These are phyloP conservation scores for Aspergillus oerlinghausenensis DNA, from an alignment of 2,329 filamentous ascomycete genomes.

Conservation along the genomic window DNA sequence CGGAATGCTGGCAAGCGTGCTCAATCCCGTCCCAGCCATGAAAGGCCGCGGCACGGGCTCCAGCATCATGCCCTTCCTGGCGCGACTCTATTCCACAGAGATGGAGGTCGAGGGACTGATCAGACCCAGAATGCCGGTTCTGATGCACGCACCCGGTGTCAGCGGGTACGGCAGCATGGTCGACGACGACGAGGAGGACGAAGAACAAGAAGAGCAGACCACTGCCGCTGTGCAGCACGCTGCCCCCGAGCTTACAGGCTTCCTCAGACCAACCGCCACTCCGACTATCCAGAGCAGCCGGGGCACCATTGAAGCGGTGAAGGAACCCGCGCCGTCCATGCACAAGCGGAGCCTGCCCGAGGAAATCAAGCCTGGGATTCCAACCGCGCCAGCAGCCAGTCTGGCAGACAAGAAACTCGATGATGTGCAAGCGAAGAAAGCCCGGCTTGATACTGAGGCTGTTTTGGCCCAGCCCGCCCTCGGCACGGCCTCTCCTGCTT, in stretches of 20 bases:
- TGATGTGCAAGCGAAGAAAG: slow-evolving; percentile 25
- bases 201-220: slow-evolving; percentile 25
- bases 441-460: slow-evolving; percentile 24
- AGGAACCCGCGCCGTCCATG: slow-evolving; percentile 8
- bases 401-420: slow-evolving; percentile 3
- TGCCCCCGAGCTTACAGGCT: slow-evolving; percentile 16
- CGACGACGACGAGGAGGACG: slow-evolving; percentile 24
- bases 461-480: slow-evolving; percentile 7
- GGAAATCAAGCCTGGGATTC: slow-evolving; percentile 12
- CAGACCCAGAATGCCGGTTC: slow-evolving; percentile 48
- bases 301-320: slow-evolving; percentile 10
- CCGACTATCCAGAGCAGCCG: slow-evolving; percentile 10
- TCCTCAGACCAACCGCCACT: slow-evolving; percentile 20
- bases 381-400: neutral
- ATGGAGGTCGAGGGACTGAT: slow-evolving; percentile 67
- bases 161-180: slow-evolving; percentile 22
- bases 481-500: slow-evolving; percentile 9
- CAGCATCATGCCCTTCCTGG: slow-evolving; percentile 76
- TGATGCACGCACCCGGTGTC: slow-evolving; percentile 28
- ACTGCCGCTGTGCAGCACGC: slow-evolving; percentile 9
- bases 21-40: slow-evolving; percentile 67
- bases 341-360: slow-evolving; percentile 29
- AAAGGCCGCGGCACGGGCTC: slow-evolving; percentile 59
- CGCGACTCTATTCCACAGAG: slow-evolving; percentile 59
- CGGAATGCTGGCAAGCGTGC: slow-evolving; percentile 74